Conservation (phyloP, 2,329 filamentous ascomycete species). For the Colletotrichum musae region DNA sequence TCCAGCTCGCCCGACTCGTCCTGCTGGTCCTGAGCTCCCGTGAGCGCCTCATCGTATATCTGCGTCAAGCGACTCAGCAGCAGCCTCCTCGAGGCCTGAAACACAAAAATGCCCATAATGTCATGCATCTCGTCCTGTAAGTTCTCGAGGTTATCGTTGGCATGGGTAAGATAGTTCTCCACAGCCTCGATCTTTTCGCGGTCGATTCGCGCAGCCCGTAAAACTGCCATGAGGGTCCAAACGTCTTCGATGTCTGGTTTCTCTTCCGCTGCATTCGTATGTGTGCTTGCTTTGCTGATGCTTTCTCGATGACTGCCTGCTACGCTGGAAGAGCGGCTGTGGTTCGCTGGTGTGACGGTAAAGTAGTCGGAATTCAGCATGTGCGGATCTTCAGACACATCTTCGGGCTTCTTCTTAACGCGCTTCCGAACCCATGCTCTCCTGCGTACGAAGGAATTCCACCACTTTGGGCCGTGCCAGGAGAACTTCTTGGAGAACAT, state of each 20-base stretch:
- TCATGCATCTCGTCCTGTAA: constrained; percentile 84
- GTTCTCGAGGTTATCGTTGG: constrained; percentile 81
- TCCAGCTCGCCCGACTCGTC: constrained; percentile 48
- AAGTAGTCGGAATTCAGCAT: constrained; percentile 86
- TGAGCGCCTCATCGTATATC: constrained; percentile 70
- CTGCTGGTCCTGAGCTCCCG: constrained; percentile 63
- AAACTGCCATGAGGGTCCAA: constrained; percentile 75
- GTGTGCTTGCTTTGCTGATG: constrained; percentile 56
- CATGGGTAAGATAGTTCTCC: constrained; percentile 84
- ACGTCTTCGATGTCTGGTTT: constrained; percentile 70
- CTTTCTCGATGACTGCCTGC: constrained; percentile 49
- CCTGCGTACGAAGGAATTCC: constrained; percentile 93
- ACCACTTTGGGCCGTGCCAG: constrained; percentile 95
- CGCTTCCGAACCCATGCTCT: constrained; percentile 90
- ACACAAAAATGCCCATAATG: constrained; percentile 89
- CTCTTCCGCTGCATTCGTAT: constrained; percentile 42
- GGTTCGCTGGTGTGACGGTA: constrained; percentile 73
- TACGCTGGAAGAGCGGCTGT: constrained; percentile 45
- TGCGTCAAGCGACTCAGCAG: constrained; percentile 79
- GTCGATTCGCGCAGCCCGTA: constrained; percentile 84
- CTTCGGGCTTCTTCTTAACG: constrained; percentile 69
- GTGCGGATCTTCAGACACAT: constrained; percentile 69
- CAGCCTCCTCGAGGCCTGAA: constrained; percentile 87
- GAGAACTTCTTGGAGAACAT: constrained; percentile 81
- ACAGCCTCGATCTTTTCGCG: constrained; percentile 91